Evolutionary conservation across 805 yeast genomes (phyloP).

Genomic region (Yarrowia sp.): DNA sequence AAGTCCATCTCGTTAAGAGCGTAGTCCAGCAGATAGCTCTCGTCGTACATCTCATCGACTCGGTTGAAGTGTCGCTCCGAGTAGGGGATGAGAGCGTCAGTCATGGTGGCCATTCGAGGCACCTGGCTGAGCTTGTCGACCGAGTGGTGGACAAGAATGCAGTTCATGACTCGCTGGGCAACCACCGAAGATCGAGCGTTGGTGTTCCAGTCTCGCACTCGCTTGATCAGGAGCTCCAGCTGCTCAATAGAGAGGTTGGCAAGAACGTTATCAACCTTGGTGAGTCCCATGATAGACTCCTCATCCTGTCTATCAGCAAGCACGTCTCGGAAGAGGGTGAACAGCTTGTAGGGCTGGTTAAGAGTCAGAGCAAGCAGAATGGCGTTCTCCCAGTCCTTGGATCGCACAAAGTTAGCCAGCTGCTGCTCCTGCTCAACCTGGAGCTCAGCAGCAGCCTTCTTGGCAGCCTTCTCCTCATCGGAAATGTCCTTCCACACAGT

Average conservation of each 20-base stretch:
- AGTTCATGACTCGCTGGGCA: conserved; percentile 73
- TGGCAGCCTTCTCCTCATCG: conserved; percentile 59
- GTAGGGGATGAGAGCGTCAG: conserved; percentile 83
- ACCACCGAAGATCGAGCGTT: conserved; percentile 75
- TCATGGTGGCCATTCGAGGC: conserved; percentile 61
- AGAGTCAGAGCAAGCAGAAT: conserved; percentile 79
- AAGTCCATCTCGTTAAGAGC: conserved; percentile 62
- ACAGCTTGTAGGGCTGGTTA: conserved; percentile 86
- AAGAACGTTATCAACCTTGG: conserved; percentile 63
- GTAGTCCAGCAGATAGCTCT: conserved; percentile 81
- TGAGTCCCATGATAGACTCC: conserved; percentile 54
- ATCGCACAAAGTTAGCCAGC: conserved; percentile 66
- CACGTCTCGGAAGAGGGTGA: conserved; percentile 67
- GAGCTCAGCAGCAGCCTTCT: conserved; percentile 50
- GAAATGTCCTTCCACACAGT: conserved; percentile 88
- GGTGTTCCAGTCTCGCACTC: conserved; percentile 93
- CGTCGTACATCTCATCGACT: conserved; percentile 76
- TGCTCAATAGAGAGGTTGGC: conserved; percentile 56
- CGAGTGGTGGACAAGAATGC: conserved; percentile 56
- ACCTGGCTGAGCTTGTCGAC: conserved; percentile 59
- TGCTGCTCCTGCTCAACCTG: conserved; percentile 88
- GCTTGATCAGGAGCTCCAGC: conserved; percentile 58
- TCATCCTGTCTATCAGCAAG: conserved; percentile 48
- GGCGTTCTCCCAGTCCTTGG: conserved; percentile 84
- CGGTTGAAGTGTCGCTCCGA: conserved; percentile 80